Evolutionary conservation across 2,329 filamentous ascomycete genomes (phyloP).

Genomic region (Nothopassalora personata): DNA sequence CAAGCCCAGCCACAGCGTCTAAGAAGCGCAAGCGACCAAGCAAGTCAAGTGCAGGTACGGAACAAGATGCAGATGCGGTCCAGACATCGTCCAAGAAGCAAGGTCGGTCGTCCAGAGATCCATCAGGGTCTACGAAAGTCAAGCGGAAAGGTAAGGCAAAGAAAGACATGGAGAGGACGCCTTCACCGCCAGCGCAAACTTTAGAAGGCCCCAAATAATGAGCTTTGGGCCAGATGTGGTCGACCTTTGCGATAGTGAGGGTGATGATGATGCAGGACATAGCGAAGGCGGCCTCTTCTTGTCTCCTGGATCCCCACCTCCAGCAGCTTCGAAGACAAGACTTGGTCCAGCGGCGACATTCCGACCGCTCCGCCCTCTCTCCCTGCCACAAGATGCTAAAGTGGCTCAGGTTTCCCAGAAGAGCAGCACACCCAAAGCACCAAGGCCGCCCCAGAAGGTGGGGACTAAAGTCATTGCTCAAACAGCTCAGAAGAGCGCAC

Average conservation of each 20-base stretch:
- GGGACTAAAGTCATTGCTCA: background rate
- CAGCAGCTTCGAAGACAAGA: background rate
- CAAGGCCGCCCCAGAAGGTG: background rate
- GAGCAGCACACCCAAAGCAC: background rate
- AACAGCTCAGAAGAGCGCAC: background rate
- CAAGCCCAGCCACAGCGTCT: background rate
- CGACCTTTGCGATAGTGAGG: background rate
- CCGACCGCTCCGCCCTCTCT: background rate
- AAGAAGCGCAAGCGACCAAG: background rate
- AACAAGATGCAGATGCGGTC: background rate
- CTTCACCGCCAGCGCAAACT: background rate
- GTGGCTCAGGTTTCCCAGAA: background rate
- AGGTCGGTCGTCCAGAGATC: background rate
- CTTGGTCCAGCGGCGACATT: slow-evolving; percentile 1
- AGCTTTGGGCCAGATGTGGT: background rate
- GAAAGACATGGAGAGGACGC: background rate
- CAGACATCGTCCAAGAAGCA: background rate
- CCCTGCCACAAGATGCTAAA: background rate
- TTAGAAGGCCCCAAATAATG: background rate
- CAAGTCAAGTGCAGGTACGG: background rate
- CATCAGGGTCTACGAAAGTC: background rate
- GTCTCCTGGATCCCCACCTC: background rate
- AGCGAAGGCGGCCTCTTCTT: background rate
- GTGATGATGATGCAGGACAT: background rate
- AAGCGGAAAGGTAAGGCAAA: background rate